A percentile compares a stretch with the other conserved stretches of the same genome.
phyloP scores from a whole-genome alignment of 2,329 filamentous ascomycete genomes.

The Mollisia scopiformis region DNA sequence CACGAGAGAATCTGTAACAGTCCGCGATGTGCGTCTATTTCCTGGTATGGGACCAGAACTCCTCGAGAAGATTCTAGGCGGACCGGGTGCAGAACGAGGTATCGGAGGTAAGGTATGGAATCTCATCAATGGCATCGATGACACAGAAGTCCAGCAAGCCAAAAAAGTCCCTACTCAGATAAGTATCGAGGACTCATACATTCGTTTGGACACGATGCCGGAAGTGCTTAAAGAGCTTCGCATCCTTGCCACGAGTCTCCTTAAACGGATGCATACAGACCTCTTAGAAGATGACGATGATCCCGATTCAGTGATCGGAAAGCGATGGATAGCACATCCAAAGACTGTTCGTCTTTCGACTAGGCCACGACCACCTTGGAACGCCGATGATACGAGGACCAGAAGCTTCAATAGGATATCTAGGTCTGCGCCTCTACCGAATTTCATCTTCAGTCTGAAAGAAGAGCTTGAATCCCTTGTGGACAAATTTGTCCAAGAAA shows the following conservation, averaged over 20 bases:
- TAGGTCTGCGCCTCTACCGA: slow-evolving; percentile 73
- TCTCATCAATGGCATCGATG: slow-evolving; percentile 80
- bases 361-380: slow-evolving; percentile 59
- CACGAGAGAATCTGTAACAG: slow-evolving; percentile 61
- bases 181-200: slow-evolving; percentile 92
- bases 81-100: slow-evolving; percentile 70
- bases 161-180: slow-evolving; percentile 81
- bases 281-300: slow-evolving; percentile 53
- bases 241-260: slow-evolving; percentile 69
- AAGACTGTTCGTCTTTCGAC: slow-evolving; percentile 82
- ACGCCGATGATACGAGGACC: slow-evolving; percentile 54
- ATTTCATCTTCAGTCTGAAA: slow-evolving; percentile 69
- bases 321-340: slow-evolving; percentile 76
- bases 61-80: slow-evolving; percentile 71
- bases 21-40: slow-evolving; percentile 64
- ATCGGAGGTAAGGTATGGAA: slow-evolving; percentile 76
- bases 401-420: slow-evolving; percentile 73
- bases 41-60: slow-evolving; percentile 63
- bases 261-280: slow-evolving; percentile 80
- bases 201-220: slow-evolving; percentile 65
- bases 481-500: slow-evolving; percentile 70
- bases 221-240: slow-evolving; percentile 70
- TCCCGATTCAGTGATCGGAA: slow-evolving; percentile 17
- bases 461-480: slow-evolving; percentile 62
- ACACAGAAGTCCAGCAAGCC: slow-evolving; percentile 71